Evolutionary conservation across 1,284 basidiomycete species (phyloP), one percentile per base, ranked within the genome.

Genomic region (Ceratobasidium papillatum): DNA sequence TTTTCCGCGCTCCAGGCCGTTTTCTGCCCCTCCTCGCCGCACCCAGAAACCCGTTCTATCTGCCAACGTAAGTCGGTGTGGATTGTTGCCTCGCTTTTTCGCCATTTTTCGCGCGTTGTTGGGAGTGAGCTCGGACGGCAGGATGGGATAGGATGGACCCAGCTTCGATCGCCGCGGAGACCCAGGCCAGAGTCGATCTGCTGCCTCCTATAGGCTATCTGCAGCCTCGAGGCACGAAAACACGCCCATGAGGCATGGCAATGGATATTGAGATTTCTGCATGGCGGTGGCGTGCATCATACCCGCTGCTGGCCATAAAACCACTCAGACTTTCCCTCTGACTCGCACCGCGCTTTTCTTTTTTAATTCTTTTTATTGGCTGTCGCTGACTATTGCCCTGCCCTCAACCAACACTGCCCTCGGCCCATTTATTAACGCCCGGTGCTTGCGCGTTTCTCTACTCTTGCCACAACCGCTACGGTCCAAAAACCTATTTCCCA

Each of bases 341-440:
- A 58, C 14, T 58, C 56, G 34, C 52, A 12, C 52, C 47, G 22
- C n/a, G n/a, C 58, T 34, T 61, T 63, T 45, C 27, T 22, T 45
- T 17, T 65, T 52, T 32, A 22, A 47, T 36, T 52, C 25, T 49
- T 12, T 49, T 17, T 32, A 43, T 36, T 27, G 8, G 19, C n/a
- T 27, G 8, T 22, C 43, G 63, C 63, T 51, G 63, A 65, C 63
- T 65, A 49, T 65, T 52, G 63, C 34, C 63, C 63, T 34, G 47
- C 63, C 63, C 63, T 65, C 63, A 65, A 62, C 51, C 63, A 34
- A 65, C 63, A 65, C 63, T 49, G 63, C 63, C 63, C 63, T 65
- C 63, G 63, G 63, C 63, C 63, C 63, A 61, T 65, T 65, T 49
- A 65, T 65, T 65, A 51, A 25, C 36, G 22, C 47, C 43, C 47